These are phyloP conservation scores for Alectoria sarmentosa DNA, from an alignment of 495 filamentous ascomycete species.

Conservation along the genomic window DNA sequence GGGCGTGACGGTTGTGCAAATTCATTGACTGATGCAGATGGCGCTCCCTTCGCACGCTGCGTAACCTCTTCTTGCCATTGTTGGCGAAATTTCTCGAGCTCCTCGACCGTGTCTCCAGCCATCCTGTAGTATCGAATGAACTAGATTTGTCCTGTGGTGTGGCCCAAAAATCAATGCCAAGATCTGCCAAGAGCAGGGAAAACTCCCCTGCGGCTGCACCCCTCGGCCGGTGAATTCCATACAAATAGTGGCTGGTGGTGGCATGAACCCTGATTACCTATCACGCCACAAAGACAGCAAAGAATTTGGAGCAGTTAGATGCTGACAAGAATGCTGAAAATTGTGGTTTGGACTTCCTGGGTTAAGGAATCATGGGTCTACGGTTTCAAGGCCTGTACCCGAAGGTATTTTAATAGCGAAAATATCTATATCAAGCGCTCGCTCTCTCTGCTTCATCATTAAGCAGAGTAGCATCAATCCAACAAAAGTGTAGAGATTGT, in stretches of 20 bases:
- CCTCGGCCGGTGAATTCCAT: too few species aligned
- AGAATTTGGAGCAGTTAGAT: too few species aligned
- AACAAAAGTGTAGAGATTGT: background rate
- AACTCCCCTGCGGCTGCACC: too few species aligned
- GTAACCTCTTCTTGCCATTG: conserved; percentile 80
- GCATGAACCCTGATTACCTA: too few species aligned
- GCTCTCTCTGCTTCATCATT: background rate
- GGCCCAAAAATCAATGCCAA: background rate
- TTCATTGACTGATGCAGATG: conserved; percentile 22
- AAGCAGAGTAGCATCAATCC: background rate
- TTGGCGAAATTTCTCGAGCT: conserved; percentile 72
- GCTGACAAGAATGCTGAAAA: conserved; percentile 3
- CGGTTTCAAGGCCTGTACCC: too few species aligned
- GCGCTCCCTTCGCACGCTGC: conserved; percentile 39
- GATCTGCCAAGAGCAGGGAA: too few species aligned
- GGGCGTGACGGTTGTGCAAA: conserved; percentile 27
- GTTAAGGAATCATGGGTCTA: conserved; percentile 7
- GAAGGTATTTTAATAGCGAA: background rate
- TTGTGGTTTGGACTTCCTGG: background rate
- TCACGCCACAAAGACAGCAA: too few species aligned
- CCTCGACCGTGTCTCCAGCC: conserved; percentile 52
- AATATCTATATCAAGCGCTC: background rate
- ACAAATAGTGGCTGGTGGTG: too few species aligned
- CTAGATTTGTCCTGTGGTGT: too few species aligned
- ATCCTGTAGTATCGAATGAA: background rate